Base-by-base conservation (phyloP, 1,139 yeast genomes). In the Debaryomycetaceae sp. region DNA sequence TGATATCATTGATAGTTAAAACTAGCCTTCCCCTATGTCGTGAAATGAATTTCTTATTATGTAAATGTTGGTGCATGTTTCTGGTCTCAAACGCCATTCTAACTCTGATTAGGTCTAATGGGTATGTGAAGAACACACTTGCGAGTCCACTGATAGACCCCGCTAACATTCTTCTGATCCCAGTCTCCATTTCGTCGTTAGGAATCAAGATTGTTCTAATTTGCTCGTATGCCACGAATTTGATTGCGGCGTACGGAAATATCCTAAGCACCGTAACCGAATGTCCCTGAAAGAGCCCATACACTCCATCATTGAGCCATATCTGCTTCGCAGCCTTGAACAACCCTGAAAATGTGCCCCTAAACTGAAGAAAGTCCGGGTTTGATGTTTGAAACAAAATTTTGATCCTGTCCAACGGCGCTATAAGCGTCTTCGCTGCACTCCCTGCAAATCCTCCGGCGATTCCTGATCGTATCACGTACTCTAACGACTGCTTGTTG, bases 361-460 rank as follows among this genome's bases (percentile, higher is more conserved):
- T 73, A 58, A 81, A 89, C 59, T 84, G 78, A 30, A 78, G 62
- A 54, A 87, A 92, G 45, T 85, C 92, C 0, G 98, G 98, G 54
- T 91, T 91, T 17, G 94, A 81, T 1, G 99, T 94, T 64, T 92
- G 99, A 61, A 92, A 92, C 36, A 92, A 67, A 52, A 92, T 92
- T 65, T 92, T 92, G 47, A 92, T 92, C 53, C 99, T 75, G 61
- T 92, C 99, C 41, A 92, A 64, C 0, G 99, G 99, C 0, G 99
- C 99, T 35, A 92, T 87, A 39, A 91, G 70, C 0, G 98, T 89
- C 56, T 92, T 92, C 5, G 97, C 98, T 6, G 94, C 88, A 40
- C 91, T 81, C 0, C 99, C 99, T 0, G 98, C 97, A 1, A 88
- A 54, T 0, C 99, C 99, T 9, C 99, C 99, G 0, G 98, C 95